phyloP scores from a whole-genome alignment of 2,329 filamentous ascomycete genomes.

The Pseudogymnoascus pannorum region DNA sequence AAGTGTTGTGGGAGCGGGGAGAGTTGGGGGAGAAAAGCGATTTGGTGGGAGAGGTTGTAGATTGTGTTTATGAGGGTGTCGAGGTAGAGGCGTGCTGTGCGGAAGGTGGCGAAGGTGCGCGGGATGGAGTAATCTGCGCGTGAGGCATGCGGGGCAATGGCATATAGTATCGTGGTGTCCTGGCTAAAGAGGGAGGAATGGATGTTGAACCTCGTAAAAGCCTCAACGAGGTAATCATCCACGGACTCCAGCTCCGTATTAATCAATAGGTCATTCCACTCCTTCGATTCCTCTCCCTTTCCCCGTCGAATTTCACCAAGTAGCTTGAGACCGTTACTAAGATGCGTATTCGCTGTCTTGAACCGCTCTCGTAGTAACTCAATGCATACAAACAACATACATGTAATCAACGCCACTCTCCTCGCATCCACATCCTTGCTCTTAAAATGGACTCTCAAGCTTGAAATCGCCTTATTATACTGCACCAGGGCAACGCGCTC shows the following conservation, averaged over 20 bases:
- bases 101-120: constrained; percentile 9
- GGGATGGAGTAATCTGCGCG: neutral
- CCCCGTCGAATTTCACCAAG: constrained; percentile 22
- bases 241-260: constrained; percentile 23
- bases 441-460: constrained; percentile 33
- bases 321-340: constrained; percentile 37
- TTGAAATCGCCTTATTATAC: constrained; percentile 43
- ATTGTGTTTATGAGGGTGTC: neutral
- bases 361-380: constrained; percentile 44
- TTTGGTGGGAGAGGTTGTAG: neutral
- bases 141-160: neutral
- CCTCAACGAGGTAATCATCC: constrained; percentile 39
- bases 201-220: constrained; percentile 30
- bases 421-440: constrained; percentile 25
- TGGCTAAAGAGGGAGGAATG: constrained; percentile 27
- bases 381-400: constrained; percentile 44
- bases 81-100: neutral
- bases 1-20: neutral
- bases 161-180: constrained; percentile 8
- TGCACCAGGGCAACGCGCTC: constrained; percentile 36
- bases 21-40: neutral
- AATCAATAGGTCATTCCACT: neutral
- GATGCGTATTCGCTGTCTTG: constrained; percentile 32
- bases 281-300: neutral
- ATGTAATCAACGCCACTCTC: constrained; percentile 36